Evolutionary conservation across 805 yeast genomes (phyloP).

Genomic region (Saccharomycopsis vini): DNA sequence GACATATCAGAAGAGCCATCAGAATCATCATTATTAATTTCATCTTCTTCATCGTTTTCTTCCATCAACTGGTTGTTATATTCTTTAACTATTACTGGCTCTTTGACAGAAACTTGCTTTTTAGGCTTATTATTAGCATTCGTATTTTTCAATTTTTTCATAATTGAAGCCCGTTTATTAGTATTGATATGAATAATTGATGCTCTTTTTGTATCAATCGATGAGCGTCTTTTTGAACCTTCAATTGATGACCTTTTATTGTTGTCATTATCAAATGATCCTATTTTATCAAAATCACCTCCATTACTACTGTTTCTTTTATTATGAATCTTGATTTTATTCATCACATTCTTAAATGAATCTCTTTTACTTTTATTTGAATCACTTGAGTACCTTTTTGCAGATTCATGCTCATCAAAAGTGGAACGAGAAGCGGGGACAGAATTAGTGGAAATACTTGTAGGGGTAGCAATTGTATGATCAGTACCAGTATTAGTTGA

Average conservation of each 20-base stretch:
- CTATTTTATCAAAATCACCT: neutral
- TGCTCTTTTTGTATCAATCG: slow-evolving; percentile 1
- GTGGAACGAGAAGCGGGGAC: no score
- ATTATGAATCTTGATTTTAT: slow-evolving; percentile 4
- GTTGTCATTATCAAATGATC: neutral
- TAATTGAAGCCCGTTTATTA: slow-evolving; percentile 9
- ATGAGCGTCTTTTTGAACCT: neutral
- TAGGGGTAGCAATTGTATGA: no score
- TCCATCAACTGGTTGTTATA: neutral
- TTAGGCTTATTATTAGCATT: neutral
- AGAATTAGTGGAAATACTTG: neutral
- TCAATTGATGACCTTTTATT: neutral
- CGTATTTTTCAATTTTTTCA: slow-evolving; percentile 6
- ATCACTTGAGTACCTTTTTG: slow-evolving; percentile 2
- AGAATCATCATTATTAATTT: neutral
- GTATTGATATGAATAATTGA: slow-evolving; percentile 9
- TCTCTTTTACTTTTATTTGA: slow-evolving; percentile 9
- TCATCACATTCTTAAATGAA: slow-evolving; percentile 7
- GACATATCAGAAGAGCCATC: slow-evolving; percentile 14
- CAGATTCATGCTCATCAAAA: neutral
- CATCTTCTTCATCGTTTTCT: neutral
- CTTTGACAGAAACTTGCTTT: slow-evolving; percentile 1
- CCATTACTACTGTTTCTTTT: no score
- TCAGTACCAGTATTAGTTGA: no score
- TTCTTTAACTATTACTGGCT: neutral